These are phyloP conservation scores for Yamadazyma dendronema DNA, from an alignment of 1,139 yeast genomes.

Conservation along the genomic window DNA sequence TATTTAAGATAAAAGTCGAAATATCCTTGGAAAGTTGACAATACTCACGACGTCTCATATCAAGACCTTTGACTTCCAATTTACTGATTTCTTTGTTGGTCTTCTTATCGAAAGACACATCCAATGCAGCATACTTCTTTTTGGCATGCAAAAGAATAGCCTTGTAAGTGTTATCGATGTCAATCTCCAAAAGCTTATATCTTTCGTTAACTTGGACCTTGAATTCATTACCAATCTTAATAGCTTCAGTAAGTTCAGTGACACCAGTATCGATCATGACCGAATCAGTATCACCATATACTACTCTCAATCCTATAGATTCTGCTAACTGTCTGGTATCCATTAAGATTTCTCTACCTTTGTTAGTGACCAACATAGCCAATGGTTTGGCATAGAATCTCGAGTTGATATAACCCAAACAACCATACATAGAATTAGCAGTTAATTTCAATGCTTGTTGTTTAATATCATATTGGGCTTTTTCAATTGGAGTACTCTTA, in stretches of 20 bases:
- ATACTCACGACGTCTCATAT: conserved; percentile 95
- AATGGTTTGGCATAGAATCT: conserved; percentile 94
- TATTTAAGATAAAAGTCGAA: conserved; percentile 71
- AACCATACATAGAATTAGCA: conserved; percentile 99
- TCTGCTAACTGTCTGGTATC: conserved; percentile 94
- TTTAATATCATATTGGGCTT: conserved; percentile 85
- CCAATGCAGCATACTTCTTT: conserved; percentile 96
- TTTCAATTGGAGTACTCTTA: conserved; percentile 57
- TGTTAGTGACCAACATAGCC: conserved; percentile 92
- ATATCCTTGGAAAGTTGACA: conserved; percentile 90
- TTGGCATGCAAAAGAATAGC: conserved; percentile 87
- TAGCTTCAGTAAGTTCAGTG: conserved; percentile 66
- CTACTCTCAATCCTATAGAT: conserved; percentile 74
- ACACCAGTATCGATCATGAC: conserved; percentile 97
- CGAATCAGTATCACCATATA: conserved; percentile 98
- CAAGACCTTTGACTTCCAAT: conserved; percentile 93
- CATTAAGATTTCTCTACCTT: conserved; percentile 94
- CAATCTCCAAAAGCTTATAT: conserved; percentile 85
- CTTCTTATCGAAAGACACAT: conserved; percentile 45
- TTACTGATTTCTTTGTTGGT: conserved; percentile 52
- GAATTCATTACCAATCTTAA: conserved; percentile 81
- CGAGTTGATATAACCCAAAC: conserved; percentile 89
- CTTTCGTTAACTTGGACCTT: conserved; percentile 85
- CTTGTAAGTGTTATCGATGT: conserved; percentile 89
- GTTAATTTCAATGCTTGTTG: conserved; percentile 96